Evolutionary conservation across 2,329 filamentous ascomycete species (phyloP).

Genomic region (Epichloe aotearoae): DNA sequence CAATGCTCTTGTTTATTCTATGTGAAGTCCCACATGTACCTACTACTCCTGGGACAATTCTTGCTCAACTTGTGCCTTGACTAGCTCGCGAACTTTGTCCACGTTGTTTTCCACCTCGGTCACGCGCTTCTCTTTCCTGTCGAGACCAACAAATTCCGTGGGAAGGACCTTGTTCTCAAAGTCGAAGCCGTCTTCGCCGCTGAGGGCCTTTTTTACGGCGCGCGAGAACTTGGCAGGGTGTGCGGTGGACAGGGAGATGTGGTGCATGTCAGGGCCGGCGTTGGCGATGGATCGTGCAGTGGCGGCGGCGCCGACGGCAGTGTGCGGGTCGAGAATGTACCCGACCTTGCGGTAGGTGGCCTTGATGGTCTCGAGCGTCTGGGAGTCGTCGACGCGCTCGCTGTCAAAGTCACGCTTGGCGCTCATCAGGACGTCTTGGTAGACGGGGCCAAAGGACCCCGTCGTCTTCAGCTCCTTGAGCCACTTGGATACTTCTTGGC

Average conservation of each 20-base stretch:
- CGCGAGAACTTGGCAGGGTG: slow-evolving; percentile 91
- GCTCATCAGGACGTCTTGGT: slow-evolving; percentile 54
- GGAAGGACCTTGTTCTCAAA: slow-evolving; percentile 68
- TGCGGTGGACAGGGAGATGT: slow-evolving; percentile 82
- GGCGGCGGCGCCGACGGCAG: slow-evolving; percentile 74
- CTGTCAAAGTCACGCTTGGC: slow-evolving; percentile 69
- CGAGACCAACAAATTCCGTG: slow-evolving; percentile 66
- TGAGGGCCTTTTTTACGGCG: slow-evolving; percentile 69
- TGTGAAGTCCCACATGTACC: neutral
- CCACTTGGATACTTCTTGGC: slow-evolving; percentile 68
- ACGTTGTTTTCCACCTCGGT: slow-evolving; percentile 57
- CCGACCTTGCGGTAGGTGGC: slow-evolving; percentile 43
- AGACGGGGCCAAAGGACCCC: slow-evolving; percentile 70
- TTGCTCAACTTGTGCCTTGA: slow-evolving; percentile 58
- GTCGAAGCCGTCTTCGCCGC: slow-evolving; percentile 56
- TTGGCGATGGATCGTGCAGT: slow-evolving; percentile 54
- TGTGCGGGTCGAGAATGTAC: slow-evolving; percentile 89
- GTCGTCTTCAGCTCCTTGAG: slow-evolving; percentile 65
- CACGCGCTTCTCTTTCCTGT: slow-evolving; percentile 62
- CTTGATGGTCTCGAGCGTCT: slow-evolving; percentile 55
- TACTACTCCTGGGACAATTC: slow-evolving; percentile 33
- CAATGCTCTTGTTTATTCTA: neutral
- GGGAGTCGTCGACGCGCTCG: slow-evolving; percentile 53
- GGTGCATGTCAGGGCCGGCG: slow-evolving; percentile 37
- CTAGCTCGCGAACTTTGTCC: slow-evolving; percentile 61